A percentile compares a stretch with the other conserved stretches of the same genome.
Conservation (phyloP, 768 basidiomycete species). For the Panellus pusillus region DNA sequence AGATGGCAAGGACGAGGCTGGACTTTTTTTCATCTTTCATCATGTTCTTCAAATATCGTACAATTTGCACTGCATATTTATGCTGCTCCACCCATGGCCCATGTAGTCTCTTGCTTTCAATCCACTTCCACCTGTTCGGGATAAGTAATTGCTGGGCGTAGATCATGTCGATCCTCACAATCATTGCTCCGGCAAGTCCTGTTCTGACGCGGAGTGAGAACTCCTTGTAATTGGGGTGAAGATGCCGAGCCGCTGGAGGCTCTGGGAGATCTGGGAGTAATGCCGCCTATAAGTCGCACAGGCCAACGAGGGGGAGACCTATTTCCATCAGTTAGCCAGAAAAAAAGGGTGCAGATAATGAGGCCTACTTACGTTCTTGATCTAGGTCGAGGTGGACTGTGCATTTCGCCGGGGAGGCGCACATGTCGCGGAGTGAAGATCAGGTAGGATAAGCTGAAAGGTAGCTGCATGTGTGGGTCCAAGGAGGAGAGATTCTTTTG, state of each 20-base stretch:
- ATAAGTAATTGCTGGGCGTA: too few species aligned
- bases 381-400: constrained; percentile 7
- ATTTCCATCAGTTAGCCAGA: constrained; percentile 9
- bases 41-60: constrained; percentile 17
- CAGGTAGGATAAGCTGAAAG: constrained; percentile 50
- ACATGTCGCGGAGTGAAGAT: constrained; percentile 53
- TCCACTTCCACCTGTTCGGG: neutral
- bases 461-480: constrained; percentile 10
- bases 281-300: constrained; percentile 1
- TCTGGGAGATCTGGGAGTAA: constrained; percentile 9
- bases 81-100: constrained; percentile 11
- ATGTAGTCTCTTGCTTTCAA: constrained; percentile 15
- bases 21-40: constrained; percentile 9
- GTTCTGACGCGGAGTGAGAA: neutral
- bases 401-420: constrained; percentile 46
- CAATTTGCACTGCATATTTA: constrained; percentile 24
- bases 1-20: neutral
- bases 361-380: constrained; percentile 8
- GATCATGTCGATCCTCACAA: too few species aligned
- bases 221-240: neutral
- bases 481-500: neutral
- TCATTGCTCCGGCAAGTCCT: neutral
- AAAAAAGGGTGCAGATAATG: constrained; percentile 19
- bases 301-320: constrained; percentile 21
- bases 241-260: constrained; percentile 7